Base-by-base conservation (phyloP, 768 basidiomycete species). In the Calocybe indica region DNA sequence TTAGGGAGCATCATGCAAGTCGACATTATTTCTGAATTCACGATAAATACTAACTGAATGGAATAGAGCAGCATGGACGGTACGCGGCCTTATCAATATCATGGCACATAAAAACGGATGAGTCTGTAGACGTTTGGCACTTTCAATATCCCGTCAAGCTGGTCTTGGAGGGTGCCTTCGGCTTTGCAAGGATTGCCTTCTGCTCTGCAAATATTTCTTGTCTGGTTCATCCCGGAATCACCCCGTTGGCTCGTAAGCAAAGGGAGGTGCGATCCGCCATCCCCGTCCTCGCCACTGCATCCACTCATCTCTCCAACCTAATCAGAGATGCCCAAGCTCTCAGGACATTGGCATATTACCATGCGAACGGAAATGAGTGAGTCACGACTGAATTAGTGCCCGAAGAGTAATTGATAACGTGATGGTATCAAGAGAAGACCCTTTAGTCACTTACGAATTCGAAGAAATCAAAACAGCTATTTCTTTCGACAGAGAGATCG, bases 101-200 rank as follows among this genome's bases (percentile, higher is more conserved):
- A 9, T 6, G 7, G 34, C 34, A 36, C 29, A 10, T 33, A 14
- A 35, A n/a, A 39, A 15, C 15, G 34, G n/a, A 42, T 10, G 40
- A 32, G 22, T 22, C 38, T 39, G 40, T 53, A 62, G 15, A 84
- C 85, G 0, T 88, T 79, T 59, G 85, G 85, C 28, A 84, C 85
- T 13, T 80, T 83, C 68, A 67, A 72, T 55, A 75, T 86, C 46
- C 59, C 60, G 37, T 76, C 57, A 52, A 71, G 73, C 39, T 87
- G 80, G 83, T 66, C 81, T 13, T 90, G 87, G 87, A 75, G 88
- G 48, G 70, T 86, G 46, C 84, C 85, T 2, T 83, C 83, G 10
- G 61, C 79, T 22, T 62, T 85, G 3, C 83, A 88, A 69, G 79
- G 69, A 30, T 53, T 79, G 33, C 83, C 83, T 6, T 78, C 84